Conservation (phyloP, 441 rosid species). For the Croton laevigatus region DNA sequence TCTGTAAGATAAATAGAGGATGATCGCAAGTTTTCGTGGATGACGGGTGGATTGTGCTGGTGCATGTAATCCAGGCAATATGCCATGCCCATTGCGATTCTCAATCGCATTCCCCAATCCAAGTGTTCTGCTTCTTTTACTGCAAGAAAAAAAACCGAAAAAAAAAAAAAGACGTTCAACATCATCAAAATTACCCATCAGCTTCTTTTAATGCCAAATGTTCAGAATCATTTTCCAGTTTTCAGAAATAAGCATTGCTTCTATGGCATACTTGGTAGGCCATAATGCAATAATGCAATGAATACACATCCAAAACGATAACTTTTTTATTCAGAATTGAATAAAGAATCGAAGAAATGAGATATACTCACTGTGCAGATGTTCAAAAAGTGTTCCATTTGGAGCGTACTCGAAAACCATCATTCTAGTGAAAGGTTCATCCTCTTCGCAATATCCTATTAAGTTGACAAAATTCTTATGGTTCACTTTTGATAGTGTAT, state of each 20-base stretch:
- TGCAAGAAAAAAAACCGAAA: conserved; percentile 47
- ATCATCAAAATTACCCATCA: conserved; percentile 14
- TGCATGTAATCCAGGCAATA: conserved; percentile 95
- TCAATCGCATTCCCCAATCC: conserved; percentile 73
- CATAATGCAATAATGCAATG: too few species aligned
- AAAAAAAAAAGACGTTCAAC: conserved; percentile 3
- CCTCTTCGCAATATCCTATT: conserved; percentile 78
- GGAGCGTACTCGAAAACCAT: conserved; percentile 95
- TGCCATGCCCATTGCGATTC: conserved; percentile 82
- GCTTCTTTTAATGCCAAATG: not conserved
- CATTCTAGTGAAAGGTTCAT: conserved; percentile 79
- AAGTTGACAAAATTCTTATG: conserved; percentile 90
- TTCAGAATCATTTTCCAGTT: too few species aligned
- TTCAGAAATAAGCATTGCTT: too few species aligned
- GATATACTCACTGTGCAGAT: conserved; percentile 70
- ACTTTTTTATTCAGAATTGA: too few species aligned
- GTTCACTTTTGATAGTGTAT: conserved; percentile 65
- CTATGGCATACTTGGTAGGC: too few species aligned
- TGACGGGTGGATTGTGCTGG: conserved; percentile 65
- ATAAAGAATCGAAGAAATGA: not conserved
- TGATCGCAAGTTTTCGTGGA: conserved; percentile 57
- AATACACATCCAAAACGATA: too few species aligned
- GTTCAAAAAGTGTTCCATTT: conserved; percentile 90
- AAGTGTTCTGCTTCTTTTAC: conserved; percentile 82
- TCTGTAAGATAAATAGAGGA: conserved; percentile 69